These are phyloP conservation scores for Metschnikowia anglica DNA, from an alignment of 805 yeast species.

Conservation along the genomic window DNA sequence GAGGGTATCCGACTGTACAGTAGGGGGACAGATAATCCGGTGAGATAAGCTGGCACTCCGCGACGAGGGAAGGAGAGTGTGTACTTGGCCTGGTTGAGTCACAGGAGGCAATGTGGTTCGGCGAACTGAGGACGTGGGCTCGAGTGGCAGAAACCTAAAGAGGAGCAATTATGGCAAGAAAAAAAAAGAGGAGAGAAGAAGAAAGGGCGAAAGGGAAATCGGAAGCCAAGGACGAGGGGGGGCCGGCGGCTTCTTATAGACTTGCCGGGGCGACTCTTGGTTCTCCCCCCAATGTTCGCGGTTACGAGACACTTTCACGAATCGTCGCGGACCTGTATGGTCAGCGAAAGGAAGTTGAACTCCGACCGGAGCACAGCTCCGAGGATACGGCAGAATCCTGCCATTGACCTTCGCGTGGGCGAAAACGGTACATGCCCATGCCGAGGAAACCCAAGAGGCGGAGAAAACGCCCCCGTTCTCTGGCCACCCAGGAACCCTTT, in stretches of 20 bases:
- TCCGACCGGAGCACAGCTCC: conserved; percentile 10
- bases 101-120: not conserved
- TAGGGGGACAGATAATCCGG: not conserved
- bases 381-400: not conserved
- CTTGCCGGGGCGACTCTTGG: not conserved
- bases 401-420: not conserved
- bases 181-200: not conserved
- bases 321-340: not conserved
- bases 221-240: not conserved
- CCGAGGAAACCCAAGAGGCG: not conserved
- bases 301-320: not conserved
- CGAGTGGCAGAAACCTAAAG: not conserved
- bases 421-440: not conserved
- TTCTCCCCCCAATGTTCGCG: not conserved
- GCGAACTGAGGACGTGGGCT: not conserved
- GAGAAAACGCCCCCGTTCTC: not conserved
- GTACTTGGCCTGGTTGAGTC: not conserved
- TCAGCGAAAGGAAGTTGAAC: conserved; percentile 16
- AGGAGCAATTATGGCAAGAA: not conserved
- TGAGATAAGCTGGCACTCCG: not conserved
- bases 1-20: not conserved
- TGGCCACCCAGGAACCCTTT: too few species aligned
- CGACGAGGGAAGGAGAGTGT: not conserved
- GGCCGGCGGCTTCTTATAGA: conserved; percentile 2
- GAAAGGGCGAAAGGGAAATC: not conserved